Evolutionary conservation across 164 flowering plant genomes (phyloP).

Genomic region (Echeveria elegans): DNA sequence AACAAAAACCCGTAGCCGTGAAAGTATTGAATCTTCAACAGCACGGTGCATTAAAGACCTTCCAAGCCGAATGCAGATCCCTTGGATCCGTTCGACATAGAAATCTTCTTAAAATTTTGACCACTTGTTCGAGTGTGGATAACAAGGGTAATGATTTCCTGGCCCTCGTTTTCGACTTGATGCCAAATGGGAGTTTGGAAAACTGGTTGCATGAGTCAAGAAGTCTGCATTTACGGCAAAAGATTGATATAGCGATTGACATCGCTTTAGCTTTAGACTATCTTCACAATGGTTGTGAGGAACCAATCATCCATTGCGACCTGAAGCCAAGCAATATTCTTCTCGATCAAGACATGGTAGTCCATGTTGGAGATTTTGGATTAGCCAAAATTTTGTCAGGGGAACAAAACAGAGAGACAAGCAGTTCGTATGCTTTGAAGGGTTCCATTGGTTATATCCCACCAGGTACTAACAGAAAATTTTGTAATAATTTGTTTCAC

Average conservation of each 20-base stretch:
- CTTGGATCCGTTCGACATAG: neutral
- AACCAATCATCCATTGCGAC: constrained; percentile 2
- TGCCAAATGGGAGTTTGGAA: constrained; percentile 7
- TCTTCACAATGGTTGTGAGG: neutral
- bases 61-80: constrained; percentile 2
- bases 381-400: neutral
- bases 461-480: neutral
- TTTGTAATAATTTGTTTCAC: no score
- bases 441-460: constrained; percentile 9
- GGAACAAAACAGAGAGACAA: neutral
- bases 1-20: constrained; percentile 1
- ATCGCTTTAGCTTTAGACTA: constrained; percentile 5
- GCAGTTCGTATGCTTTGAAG: neutral
- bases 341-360: constrained; percentile 6
- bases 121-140: constrained; percentile 3
- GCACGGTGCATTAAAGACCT: constrained; percentile 1
- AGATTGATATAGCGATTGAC: neutral
- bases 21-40: constrained; percentile 5
- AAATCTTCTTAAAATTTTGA: neutral
- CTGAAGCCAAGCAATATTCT: constrained; percentile 9
- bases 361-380: constrained; percentile 8
- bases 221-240: neutral
- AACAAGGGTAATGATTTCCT: constrained; percentile 6
- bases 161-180: constrained; percentile 5
- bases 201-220: constrained; percentile 8